A percentile compares a stretch with the other conserved stretches of the same genome.
phyloP scores from a whole-genome alignment of 805 yeast genomes.

The Candida andamanensis region DNA sequence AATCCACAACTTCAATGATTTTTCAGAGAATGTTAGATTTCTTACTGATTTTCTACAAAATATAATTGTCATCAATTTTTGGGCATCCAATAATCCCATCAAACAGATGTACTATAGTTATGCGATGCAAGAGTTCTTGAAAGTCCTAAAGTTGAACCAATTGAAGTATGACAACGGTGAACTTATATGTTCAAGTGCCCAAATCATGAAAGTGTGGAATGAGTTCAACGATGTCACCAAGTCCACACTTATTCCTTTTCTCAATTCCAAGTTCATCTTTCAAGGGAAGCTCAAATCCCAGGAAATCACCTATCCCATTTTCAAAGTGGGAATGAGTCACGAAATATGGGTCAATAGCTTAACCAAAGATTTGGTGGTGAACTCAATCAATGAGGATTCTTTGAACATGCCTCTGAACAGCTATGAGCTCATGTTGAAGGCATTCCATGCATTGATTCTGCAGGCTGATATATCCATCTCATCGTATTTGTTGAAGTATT shows the following conservation, averaged over 20 bases:
- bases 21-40: conserved; percentile 59
- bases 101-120: conserved; percentile 79
- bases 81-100: conserved; percentile 85
- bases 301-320: conserved; percentile 59
- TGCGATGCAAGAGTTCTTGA: conserved; percentile 82
- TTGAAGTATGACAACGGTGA: conserved; percentile 11
- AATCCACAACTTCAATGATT: conserved; percentile 58
- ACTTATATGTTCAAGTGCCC: conserved; percentile 13
- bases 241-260: conserved; percentile 69
- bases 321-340: conserved; percentile 48
- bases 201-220: conserved; percentile 46
- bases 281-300: conserved; percentile 19
- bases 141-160: conserved; percentile 48
- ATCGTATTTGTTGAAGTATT: conserved; percentile 71
- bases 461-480: conserved; percentile 69
- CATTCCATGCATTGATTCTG: conserved; percentile 60
- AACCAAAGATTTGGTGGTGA: conserved; percentile 59
- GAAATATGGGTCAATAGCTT: conserved; percentile 69
- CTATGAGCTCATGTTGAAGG: conserved; percentile 13
- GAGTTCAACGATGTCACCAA: conserved; percentile 60
- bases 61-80: conserved; percentile 74
- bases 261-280: conserved; percentile 68
- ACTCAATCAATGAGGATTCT: too few relatives aligned
- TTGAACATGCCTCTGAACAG: too few relatives aligned
- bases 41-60: conserved; percentile 60